Conservation (phyloP, 179 eudicot genomes). For the Carnegiea gigantea region DNA sequence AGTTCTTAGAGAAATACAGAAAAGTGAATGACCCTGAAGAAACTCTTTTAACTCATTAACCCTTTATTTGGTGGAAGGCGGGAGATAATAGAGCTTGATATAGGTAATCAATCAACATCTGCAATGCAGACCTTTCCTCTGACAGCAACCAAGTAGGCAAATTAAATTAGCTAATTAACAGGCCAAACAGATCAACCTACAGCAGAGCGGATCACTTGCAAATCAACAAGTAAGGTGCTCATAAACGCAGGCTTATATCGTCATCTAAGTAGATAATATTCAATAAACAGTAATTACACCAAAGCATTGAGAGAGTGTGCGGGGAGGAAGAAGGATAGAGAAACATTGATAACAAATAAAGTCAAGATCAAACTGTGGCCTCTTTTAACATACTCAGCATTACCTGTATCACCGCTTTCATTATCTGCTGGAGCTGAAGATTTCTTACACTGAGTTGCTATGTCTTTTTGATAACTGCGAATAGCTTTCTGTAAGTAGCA, state of each 20-base stretch:
- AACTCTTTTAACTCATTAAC: no score
- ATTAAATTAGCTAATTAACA: background rate
- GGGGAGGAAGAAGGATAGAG: background rate
- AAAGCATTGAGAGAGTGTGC: background rate
- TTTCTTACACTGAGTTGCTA: constrained; percentile 58
- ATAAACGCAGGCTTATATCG: background rate
- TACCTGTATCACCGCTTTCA: constrained; percentile 49
- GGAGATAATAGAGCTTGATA: background rate
- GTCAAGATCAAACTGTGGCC: background rate
- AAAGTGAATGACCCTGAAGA: no score
- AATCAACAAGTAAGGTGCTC: background rate
- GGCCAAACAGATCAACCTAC: background rate
- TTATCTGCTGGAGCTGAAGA: constrained; percentile 48
- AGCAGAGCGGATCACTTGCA: background rate
- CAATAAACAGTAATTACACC: background rate
- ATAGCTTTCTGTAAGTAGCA: constrained; percentile 69
- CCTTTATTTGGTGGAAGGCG: background rate
- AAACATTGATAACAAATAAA: background rate
- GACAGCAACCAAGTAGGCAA: background rate
- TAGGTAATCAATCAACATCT: background rate
- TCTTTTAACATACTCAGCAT: constrained; percentile 9
- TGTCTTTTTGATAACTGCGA: constrained; percentile 86
- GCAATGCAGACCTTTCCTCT: background rate
- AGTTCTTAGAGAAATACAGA: no score
- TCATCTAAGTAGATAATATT: background rate